These are phyloP conservation scores for Huntiella savannae DNA, from an alignment of 2,329 filamentous ascomycete genomes.

Conservation along the genomic window DNA sequence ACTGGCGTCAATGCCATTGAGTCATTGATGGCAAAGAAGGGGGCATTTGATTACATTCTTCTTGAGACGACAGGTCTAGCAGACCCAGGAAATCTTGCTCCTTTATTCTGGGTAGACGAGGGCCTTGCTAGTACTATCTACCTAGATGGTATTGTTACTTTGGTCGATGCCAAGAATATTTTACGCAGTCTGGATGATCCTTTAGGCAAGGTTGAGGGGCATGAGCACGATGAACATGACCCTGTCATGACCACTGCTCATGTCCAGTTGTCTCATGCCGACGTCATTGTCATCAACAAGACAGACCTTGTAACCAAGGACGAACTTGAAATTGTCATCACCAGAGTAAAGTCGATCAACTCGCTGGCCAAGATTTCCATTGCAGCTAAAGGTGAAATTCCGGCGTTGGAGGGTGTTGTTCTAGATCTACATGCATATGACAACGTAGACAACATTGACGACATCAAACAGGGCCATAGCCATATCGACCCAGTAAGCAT, in stretches of 20 bases:
- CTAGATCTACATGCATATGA: conserved; percentile 90
- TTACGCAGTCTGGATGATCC: conserved; percentile 62
- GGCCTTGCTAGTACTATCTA: conserved; percentile 90
- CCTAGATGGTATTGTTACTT: conserved; percentile 85
- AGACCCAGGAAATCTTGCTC: conserved; percentile 87
- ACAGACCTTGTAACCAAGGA: conserved; percentile 56
- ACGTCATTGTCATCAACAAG: conserved; percentile 91
- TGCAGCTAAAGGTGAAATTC: conserved; percentile 63
- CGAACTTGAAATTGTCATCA: conserved; percentile 50
- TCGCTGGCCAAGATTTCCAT: conserved; percentile 67
- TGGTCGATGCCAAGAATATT: conserved; percentile 91
- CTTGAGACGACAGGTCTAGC: conserved; percentile 91
- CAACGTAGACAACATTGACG: conserved; percentile 53
- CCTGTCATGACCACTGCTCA: conserved; percentile 79
- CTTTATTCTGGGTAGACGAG: conserved; percentile 94
- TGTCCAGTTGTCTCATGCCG: conserved; percentile 89
- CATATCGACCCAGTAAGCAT: conserved; percentile 64
- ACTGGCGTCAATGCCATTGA: conserved; percentile 88
- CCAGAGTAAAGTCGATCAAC: conserved; percentile 70
- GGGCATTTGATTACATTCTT: conserved; percentile 91
- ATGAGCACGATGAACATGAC: conserved; percentile 34
- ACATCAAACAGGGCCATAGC: conserved; percentile 60
- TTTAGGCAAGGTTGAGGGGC: conserved; percentile 30
- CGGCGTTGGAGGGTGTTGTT: conserved; percentile 65
- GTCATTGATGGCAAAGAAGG: conserved; percentile 82